Percentiles rank a stretch among this genome's conserved stretches.
Evolutionary conservation across 1,284 basidiomycete genomes (phyloP).

Genomic region (Boletus mariae): DNA sequence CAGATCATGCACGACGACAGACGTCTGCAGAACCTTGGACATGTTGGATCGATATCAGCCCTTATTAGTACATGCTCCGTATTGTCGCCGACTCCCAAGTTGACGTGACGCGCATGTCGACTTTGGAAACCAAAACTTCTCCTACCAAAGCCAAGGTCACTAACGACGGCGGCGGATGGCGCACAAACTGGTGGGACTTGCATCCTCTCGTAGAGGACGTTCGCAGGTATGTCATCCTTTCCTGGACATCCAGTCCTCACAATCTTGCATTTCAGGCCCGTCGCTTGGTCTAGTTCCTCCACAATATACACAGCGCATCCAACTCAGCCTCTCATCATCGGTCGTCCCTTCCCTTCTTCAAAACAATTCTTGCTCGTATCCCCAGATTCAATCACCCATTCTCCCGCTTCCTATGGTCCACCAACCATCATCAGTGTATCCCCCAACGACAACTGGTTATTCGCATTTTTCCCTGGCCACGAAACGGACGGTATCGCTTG

Average conservation of each 20-base stretch:
- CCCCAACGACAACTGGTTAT: conserved; percentile 59
- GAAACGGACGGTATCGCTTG: conserved; percentile 56
- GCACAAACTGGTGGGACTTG: conserved; percentile 71
- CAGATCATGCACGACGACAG: conserved; percentile 50
- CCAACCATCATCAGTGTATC: conserved; percentile 60
- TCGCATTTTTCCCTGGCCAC: conserved; percentile 68
- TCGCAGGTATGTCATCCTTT: conserved; percentile 40
- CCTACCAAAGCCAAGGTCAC: conserved; percentile 54
- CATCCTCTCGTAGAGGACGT: conserved; percentile 55
- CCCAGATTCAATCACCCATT: conserved; percentile 44
- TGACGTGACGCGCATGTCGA: conserved; percentile 18
- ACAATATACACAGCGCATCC: conserved; percentile 66
- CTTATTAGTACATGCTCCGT: neutral
- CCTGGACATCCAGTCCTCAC: neutral
- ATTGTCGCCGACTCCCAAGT: neutral
- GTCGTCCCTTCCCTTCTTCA: conserved; percentile 63
- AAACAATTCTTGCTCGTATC: conserved; percentile 58
- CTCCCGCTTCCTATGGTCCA: conserved; percentile 51
- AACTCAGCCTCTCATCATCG: conserved; percentile 54
- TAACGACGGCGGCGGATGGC: conserved; percentile 50
- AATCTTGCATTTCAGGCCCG: conserved; percentile 43
- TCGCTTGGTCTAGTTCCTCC: conserved; percentile 67
- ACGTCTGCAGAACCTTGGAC: conserved; percentile 34
- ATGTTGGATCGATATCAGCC: conserved; percentile 8
- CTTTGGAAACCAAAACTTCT: conserved; percentile 33